Evolutionary conservation across 176 grass and related monocot species (phyloP), one percentile per base, ranked within the genome.

Genomic region (Musa beccarii): DNA sequence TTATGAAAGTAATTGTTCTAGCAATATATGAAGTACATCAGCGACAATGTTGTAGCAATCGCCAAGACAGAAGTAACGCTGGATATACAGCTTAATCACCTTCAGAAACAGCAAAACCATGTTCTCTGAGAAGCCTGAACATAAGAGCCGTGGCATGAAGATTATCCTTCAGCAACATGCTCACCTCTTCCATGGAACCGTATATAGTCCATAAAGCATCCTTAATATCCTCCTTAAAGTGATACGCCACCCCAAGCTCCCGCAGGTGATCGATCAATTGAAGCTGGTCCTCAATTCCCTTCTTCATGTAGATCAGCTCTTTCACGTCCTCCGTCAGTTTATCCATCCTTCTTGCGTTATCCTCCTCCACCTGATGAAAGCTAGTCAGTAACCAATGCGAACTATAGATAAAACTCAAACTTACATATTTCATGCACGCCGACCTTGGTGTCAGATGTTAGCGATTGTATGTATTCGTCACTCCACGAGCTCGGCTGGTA

Each of bases 401-500:
- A 22, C 22, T 22, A 22, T 22, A 22, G 22, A 22, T 22, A 22
- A 22, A 22, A 22, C 22, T 22, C 22, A 22, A 22, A 22, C 22
- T 22, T 22, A 22, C 22, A 22, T 22, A 22, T 22, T 22, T 0
- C 22, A 22, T 22, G 22, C 22, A 22, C 22, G 22, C 22, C 22
- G 22, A 22, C 22, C 22, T 22, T 22, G 22, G 22, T 22, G 22
- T 22, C 22, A 22, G 22, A 22, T 22, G 22, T 22, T 22, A 22
- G 22, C 51, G 79, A 75, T 62, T 75, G 79, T 66, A 81, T 67
- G 16, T 54, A 67, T 12, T 81, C 63, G 14, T 75, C 79, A 17
- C 29, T 51, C 79, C 79, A 81, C 75, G 75, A 2, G 63, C 28
- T 66, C 1, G 23, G 63, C 6, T 28, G 21, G 13, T 66, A 66